Evolutionary conservation across 1,284 basidiomycete species (phyloP).

Genomic region (Cystobasidiaceae sp.): DNA sequence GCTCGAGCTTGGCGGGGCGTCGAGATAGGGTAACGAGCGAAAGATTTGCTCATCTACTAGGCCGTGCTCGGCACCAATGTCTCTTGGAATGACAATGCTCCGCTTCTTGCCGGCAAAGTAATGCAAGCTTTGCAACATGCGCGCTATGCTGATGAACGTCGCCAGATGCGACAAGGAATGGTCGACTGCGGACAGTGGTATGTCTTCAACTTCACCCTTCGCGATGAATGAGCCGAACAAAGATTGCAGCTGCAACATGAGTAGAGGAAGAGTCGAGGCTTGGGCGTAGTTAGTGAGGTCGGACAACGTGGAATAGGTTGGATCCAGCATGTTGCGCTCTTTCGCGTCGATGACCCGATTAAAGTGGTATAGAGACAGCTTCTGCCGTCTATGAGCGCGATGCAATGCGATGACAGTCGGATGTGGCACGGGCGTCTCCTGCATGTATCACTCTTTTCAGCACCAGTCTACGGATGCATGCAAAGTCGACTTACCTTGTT

Average conservation of each 20-base stretch:
- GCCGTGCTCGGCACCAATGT: constrained; percentile 31
- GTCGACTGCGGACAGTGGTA: constrained; percentile 33
- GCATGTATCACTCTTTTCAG: too few species aligned
- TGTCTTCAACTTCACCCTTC: constrained; percentile 10
- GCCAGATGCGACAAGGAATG: constrained; percentile 41
- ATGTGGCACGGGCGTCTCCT: constrained; percentile 36
- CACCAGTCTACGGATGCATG: too few species aligned
- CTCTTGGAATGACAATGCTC: constrained; percentile 38
- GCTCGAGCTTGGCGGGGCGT: background rate
- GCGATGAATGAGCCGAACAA: constrained; percentile 6
- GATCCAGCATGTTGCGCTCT: constrained; percentile 37
- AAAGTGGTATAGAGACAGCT: constrained; percentile 39
- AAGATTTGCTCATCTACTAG: constrained; percentile 26
- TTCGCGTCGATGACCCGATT: constrained; percentile 35
- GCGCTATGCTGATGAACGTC: constrained; percentile 38
- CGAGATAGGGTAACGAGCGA: constrained; percentile 12
- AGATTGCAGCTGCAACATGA: constrained; percentile 37
- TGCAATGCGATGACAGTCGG: constrained; percentile 35
- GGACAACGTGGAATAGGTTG: constrained; percentile 35
- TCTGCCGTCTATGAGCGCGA: constrained; percentile 28
- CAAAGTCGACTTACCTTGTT: background rate
- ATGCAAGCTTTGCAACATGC: constrained; percentile 35
- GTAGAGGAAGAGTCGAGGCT: constrained; percentile 35
- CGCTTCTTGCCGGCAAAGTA: constrained; percentile 35
- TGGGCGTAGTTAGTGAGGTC: constrained; percentile 39